A percentile compares a stretch with the other conserved stretches of the same genome.
phyloP scores from a whole-genome alignment of 306 rosid genomes.

The Malus sylvestris region DNA sequence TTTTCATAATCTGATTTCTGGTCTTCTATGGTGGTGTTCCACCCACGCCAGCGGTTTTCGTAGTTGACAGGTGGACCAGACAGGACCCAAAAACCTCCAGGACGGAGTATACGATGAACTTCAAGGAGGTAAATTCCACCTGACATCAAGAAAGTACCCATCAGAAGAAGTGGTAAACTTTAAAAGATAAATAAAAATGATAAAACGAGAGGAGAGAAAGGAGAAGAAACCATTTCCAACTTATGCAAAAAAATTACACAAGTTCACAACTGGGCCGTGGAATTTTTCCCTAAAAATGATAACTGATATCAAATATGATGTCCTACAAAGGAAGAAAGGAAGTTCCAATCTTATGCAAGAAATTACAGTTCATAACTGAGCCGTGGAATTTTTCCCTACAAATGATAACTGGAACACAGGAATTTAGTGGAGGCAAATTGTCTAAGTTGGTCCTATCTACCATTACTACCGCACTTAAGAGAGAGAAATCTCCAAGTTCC shows the following conservation, averaged over 20 bases:
- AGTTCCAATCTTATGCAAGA: neutral
- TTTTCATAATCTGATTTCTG: slow-evolving; percentile 77
- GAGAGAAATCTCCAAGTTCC: neutral
- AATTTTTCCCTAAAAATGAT: too few relatives aligned
- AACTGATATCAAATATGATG: neutral
- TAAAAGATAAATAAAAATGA: neutral
- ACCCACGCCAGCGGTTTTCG: slow-evolving; percentile 77
- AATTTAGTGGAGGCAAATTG: neutral
- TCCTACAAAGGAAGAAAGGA: neutral
- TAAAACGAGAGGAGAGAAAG: neutral
- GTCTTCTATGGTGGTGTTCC: slow-evolving; percentile 89
- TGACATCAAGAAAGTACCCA: slow-evolving; percentile 18
- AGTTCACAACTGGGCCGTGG: too few relatives aligned
- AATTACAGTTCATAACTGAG: neutral
- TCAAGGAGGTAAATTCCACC: slow-evolving; percentile 92
- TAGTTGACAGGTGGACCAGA: slow-evolving; percentile 99
- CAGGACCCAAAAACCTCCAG: slow-evolving; percentile 93
- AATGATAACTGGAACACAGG: neutral
- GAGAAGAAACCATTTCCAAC: neutral
- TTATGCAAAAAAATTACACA: too few relatives aligned
- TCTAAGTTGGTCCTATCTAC: neutral
- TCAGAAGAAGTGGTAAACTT: neutral
- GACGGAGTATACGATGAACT: slow-evolving; percentile 88
- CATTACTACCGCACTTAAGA: neutral
- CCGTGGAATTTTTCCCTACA: neutral